Conservation (phyloP, 371 early-diverging fungal genomes). For the Circinella umbellata region DNA sequence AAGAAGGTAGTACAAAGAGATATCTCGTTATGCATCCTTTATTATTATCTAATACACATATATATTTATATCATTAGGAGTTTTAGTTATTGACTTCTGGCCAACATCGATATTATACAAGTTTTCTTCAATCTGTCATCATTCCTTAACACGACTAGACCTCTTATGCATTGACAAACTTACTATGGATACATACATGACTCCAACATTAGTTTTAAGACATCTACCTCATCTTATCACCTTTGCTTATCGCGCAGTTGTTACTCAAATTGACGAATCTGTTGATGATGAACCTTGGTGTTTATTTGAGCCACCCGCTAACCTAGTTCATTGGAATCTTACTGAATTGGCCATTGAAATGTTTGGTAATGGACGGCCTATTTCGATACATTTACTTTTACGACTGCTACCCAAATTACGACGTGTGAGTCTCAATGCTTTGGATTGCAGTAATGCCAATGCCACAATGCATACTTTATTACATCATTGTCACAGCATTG, state of each 20-base stretch:
- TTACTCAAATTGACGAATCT: background rate
- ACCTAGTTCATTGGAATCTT: background rate
- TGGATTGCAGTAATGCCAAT: background rate
- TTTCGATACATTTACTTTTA: background rate
- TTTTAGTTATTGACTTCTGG: background rate
- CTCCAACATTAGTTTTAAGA: background rate
- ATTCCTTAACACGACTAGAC: background rate
- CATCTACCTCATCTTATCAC: background rate
- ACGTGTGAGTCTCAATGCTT: background rate
- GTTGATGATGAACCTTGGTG: background rate
- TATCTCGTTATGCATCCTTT: too few relatives aligned
- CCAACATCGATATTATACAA: background rate
- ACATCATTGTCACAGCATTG: background rate
- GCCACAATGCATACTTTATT: background rate
- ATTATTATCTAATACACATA: too few relatives aligned
- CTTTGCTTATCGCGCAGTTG: background rate
- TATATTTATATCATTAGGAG: background rate
- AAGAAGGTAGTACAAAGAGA: background rate
- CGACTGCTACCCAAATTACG: background rate
- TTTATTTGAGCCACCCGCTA: background rate
- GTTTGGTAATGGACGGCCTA: background rate
- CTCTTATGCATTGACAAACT: constrained; percentile 3
- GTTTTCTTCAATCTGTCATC: background rate
- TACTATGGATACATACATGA: constrained; percentile 3
- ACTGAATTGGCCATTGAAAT: background rate